Percentiles rank a stretch among this genome's conserved stretches.
Evolutionary conservation across 192 early-diverging fungal genomes (phyloP).

Genomic region (Podila epigama): DNA sequence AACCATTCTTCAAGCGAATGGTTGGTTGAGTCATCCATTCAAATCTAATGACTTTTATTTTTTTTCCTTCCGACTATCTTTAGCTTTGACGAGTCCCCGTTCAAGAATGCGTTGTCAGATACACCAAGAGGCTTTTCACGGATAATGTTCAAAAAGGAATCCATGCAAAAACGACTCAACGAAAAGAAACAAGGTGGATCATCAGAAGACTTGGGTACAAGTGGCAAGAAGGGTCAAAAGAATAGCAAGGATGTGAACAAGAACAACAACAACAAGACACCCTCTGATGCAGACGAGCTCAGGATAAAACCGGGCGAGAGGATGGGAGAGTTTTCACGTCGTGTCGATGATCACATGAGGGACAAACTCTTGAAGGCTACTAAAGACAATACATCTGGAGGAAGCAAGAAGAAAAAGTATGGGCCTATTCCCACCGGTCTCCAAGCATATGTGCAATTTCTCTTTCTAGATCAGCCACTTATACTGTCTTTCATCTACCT

Average conservation of each 20-base stretch:
- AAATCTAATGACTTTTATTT: not conserved
- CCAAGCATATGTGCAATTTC: not conserved
- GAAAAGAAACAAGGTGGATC: conserved; percentile 16
- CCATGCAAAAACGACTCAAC: conserved; percentile 16
- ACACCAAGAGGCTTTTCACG: conserved; percentile 53
- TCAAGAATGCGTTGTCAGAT: conserved; percentile 37
- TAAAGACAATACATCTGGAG: conserved; percentile 44
- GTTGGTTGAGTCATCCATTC: not conserved
- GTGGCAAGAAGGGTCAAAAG: conserved; percentile 1
- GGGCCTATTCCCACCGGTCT: not conserved
- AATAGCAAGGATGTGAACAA: not conserved
- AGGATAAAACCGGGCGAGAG: conserved; percentile 52
- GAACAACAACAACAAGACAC: not conserved
- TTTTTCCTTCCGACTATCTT: not conserved
- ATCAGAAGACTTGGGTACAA: conserved; percentile 12
- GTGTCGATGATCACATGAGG: conserved; percentile 56
- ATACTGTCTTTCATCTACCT: not conserved
- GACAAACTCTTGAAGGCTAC: conserved; percentile 44
- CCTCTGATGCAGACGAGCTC: conserved; percentile 21
- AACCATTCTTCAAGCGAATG: too few relatives aligned
- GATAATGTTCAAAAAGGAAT: conserved; percentile 51
- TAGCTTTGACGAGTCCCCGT: conserved; percentile 50
- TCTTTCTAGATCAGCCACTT: not conserved
- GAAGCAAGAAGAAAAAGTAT: conserved; percentile 54
- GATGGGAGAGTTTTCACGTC: conserved; percentile 54